These are phyloP conservation scores for Plasmodium inui DNA, from an alignment of 169 alveolate genomes.

Conservation along the genomic window DNA sequence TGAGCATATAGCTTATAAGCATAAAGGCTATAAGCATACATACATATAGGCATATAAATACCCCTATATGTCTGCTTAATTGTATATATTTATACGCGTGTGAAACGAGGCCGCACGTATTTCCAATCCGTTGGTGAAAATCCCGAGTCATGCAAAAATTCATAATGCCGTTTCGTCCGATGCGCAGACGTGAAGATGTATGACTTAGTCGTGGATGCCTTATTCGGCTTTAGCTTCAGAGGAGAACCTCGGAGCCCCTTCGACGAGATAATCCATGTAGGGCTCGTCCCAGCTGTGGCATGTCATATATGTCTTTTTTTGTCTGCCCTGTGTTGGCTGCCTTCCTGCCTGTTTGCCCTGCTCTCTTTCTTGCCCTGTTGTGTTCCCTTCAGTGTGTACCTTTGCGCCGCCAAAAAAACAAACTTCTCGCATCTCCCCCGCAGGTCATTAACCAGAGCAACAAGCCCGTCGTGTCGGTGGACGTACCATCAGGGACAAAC, in stretches of 20 bases:
- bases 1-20: too few species aligned
- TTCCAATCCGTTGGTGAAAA: too few species aligned
- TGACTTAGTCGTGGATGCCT: constrained; percentile 90
- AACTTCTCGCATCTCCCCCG: constrained; percentile 36
- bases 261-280: constrained; percentile 71
- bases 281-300: background rate
- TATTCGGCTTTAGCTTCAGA: constrained; percentile 92
- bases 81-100: background rate
- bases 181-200: constrained; percentile 75
- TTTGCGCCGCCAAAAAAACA: background rate
- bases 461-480: constrained; percentile 87
- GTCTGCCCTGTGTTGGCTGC: background rate
- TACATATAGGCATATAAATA: background rate
- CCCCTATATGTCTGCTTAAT: too few species aligned
- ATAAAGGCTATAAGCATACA: background rate
- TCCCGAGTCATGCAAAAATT: background rate
- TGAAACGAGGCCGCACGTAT: background rate
- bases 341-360: background rate
- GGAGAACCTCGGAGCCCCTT: constrained; percentile 91
- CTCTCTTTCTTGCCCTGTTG: background rate
- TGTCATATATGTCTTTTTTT: background rate
- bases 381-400: background rate
- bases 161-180: background rate
- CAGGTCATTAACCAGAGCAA: constrained; percentile 78
- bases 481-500: constrained; percentile 93